Evolutionary conservation across 202 grass and related monocot genomes (phyloP), one percentile per base, ranked within the genome.

Genomic region (Musa balbisiana): DNA sequence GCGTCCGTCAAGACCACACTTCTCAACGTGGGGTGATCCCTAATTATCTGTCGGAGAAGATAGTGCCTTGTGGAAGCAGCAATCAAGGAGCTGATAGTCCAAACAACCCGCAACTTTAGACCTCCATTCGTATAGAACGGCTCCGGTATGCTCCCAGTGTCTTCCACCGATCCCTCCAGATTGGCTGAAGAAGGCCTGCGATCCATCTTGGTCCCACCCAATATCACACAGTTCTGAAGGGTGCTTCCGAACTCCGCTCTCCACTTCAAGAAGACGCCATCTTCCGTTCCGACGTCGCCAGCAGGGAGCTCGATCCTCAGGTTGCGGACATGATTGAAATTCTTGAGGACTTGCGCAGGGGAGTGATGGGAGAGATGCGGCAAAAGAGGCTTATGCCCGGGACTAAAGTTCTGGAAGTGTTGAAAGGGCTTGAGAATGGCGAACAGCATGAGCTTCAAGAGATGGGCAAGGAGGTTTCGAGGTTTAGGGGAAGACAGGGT

Each of bases 51-150:
- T 10, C 49, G 68, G 49, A 71, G 68, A 71, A 71, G 68, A 51
- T 71, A 71, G 51, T 71, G 68, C 68, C 68, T 71, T n/a, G 68
- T 71, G 8, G 68, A 71, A n/a, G 68, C 68, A 71, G 68, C 68
- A 71, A 71, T 52, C 49, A 71, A 51, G 19, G 68, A 71, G 68
- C 68, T 71, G 16, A 71, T 71, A 49, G 68, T 71, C 68, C 68
- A 71, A 17, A 71, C 49, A 2, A 71, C 68, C 11, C 68, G 68
- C 10, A 71, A 51, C 68, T 71, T 71, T 0, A 71, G 49, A 8
- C 49, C 68, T 51, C 68, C 68, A 52, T 71, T 71, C 0, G 68
- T 71, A n/a, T 71, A 71, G 49, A 71, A 71, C 8, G 68, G 51
- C 49, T 71, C 68, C 3, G 68, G 68, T 52, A 71, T 71, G 49